Evolutionary conservation across 1,284 basidiomycete species (phyloP), one percentile per base, ranked within the genome.

Genomic region (Trichosporon inkin): DNA sequence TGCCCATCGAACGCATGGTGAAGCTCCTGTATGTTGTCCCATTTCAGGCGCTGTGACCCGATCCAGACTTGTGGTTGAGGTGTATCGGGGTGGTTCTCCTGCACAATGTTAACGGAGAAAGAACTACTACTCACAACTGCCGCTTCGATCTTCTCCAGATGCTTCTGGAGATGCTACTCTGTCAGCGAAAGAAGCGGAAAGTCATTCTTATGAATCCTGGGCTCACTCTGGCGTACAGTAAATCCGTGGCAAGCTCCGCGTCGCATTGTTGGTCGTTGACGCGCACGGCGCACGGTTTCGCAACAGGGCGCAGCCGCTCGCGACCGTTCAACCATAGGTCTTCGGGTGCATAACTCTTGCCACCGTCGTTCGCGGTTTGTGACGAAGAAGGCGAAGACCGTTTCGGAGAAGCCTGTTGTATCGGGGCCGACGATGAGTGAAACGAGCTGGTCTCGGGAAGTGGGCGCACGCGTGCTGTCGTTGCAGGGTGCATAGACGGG

Each of bases 291-390:
- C 44, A 49, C 24, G 28, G 7, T n/a, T 32, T 49, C 24, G 44
- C 24, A 16, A 32, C n/a, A 13, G 44, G 44, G n/a, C 44, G 44
- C 22, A 49, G 44, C 22, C 44, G 44, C 44, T 49, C 44, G 44
- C 44, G 44, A 16, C 44, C 44, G 44, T 16, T 49, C 28, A 49
- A 24, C 44, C 44, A 49, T 1, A 49, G 16, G 22, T 49, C 24
- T 1, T 49, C 44, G 8, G 22, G 14, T 28, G 44, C 11, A 32
- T 49, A 49, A 16, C 14, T 32, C 24, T 49, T 49, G 44, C 24
- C 10, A 22, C 24, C 44, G 6, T 14, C 5, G 44, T 3, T 49
- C 44, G 44, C 13, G 8, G 6, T 6, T 4, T 7, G 24, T 32
- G 14, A 22, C 28, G 44, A 49, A 22, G 28, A 16, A 49, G 24